Evolutionary conservation across 257 asterid genomes (phyloP).

Genomic region (Primulina huaijiensis): DNA sequence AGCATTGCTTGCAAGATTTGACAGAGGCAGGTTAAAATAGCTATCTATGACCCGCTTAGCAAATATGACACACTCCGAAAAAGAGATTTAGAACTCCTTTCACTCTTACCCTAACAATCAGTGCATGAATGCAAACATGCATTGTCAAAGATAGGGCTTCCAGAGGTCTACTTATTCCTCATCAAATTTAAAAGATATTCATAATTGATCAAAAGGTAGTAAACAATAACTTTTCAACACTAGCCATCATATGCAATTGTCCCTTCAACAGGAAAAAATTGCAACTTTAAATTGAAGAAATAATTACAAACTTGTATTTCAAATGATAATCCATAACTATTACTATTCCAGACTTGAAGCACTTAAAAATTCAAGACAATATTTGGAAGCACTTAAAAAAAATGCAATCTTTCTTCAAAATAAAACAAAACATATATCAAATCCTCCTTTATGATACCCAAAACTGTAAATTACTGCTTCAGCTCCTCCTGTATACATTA

Average conservation of each 20-base stretch:
- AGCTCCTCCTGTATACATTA: not conserved
- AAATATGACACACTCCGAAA: not conserved
- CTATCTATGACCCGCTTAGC: not conserved
- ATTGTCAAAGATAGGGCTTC: not conserved
- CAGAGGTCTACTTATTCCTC: not conserved
- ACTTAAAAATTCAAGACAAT: too few species aligned
- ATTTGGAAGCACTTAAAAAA: not conserved
- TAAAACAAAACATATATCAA: not conserved
- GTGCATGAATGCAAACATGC: not conserved
- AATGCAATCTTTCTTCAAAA: not conserved
- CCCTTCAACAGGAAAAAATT: too few species aligned
- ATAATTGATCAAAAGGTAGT: too few species aligned
- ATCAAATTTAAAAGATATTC: not conserved
- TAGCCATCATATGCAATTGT: too few species aligned
- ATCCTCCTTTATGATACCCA: not conserved
- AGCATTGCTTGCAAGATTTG: too few species aligned
- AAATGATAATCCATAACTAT: too few species aligned
- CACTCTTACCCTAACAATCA: not conserved
- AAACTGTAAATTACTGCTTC: not conserved
- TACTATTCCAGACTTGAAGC: too few species aligned
- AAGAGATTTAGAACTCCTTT: slow-evolving; percentile 16
- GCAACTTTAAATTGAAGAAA: too few species aligned
- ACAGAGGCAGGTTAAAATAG: not conserved
- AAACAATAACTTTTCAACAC: too few species aligned
- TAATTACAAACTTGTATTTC: too few species aligned